A percentile compares a stretch with the other conserved stretches of the same genome.
Evolutionary conservation across 495 filamentous ascomycete genomes (phyloP).

Genomic region (Annulohypoxylon stygium): DNA sequence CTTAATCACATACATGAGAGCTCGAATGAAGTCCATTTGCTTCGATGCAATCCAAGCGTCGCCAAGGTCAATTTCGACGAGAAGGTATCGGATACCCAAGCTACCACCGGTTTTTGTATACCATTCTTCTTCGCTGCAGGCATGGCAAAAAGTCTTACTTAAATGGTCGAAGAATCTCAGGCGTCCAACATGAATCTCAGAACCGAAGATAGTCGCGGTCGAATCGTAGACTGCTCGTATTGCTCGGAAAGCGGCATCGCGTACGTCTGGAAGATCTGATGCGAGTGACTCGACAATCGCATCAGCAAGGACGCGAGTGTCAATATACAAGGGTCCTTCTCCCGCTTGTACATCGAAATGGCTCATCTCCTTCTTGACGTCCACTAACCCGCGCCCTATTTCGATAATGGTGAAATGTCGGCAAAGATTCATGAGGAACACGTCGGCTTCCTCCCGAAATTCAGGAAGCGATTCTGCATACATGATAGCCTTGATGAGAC

Average conservation of each 20-base stretch:
- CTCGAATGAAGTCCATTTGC: conserved; percentile 86
- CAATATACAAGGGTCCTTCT: conserved; percentile 87
- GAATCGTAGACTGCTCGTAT: conserved; percentile 82
- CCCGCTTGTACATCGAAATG: conserved; percentile 86
- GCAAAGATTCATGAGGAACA: conserved; percentile 82
- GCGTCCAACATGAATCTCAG: conserved; percentile 72
- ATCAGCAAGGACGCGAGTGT: conserved; percentile 86
- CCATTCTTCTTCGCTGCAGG: conserved; percentile 97
- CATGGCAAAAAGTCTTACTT: conserved; percentile 86
- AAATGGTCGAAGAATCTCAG: conserved; percentile 87
- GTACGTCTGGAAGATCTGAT: conserved; percentile 80
- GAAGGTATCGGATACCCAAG: conserved; percentile 85
- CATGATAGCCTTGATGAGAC: conserved; percentile 88
- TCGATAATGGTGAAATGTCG: conserved; percentile 94
- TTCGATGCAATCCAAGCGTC: conserved; percentile 83
- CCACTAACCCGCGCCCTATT: conserved; percentile 80
- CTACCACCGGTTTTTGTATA: conserved; percentile 94
- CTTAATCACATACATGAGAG: conserved; percentile 95
- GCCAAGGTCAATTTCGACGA: conserved; percentile 82
- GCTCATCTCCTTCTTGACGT: conserved; percentile 76
- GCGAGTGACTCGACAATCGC: conserved; percentile 89
- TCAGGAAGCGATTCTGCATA: conserved; percentile 87
- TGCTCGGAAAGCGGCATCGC: conserved; percentile 84
- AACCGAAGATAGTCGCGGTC: conserved; percentile 84
- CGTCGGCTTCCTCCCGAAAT: conserved; percentile 76